Evolutionary conservation across 345 rosid species (phyloP), one percentile per base, ranked within the genome.

Genomic region (Eucalyptus tenuipes): DNA sequence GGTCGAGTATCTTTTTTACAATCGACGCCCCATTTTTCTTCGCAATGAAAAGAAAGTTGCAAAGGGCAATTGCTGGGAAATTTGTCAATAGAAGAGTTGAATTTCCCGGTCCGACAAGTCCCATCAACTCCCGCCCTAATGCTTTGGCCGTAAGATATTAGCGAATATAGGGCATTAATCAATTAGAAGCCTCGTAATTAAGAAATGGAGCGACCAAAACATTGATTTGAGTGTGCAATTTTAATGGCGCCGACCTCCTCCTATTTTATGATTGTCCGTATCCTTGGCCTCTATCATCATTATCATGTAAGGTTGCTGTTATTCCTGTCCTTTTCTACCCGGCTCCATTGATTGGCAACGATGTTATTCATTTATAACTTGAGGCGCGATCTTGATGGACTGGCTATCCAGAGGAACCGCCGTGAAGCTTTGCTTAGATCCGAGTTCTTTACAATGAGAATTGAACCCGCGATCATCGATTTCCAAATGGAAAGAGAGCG

Each of bases 371-470:
- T 75, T 3, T 0, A 22, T 22, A 75, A 11, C 25, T 75, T 1
- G 24, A 22, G 47, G 84, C 84, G 0, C 47, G 47, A 75, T 40
- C 27, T 40, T 75, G 22, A 75, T 22, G 45, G 13, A 37, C 27
- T 13, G 27, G 27, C 47, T 40, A 0, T 20, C 7, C 10, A 40
- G 13, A 33, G 24, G 80, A 33, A 17, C 20, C 24, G 24, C 44
- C 81, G 45, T 33, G 81, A 7, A 12, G 7, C 45, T 71, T 18
- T 2, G 42, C 81, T 33, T 37, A 18, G 25, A 18, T 71, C 42
- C 81, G 47, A 75, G 15, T 10, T 75, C 47, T 40, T 24, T 0
- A 3, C 5, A 1, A 20, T 3, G 0, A 75, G 84, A 20, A 37
- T 37, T 7, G 84, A 75, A 40, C 29, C 47, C 9, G 4, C 29